Base-by-base conservation (phyloP, 768 basidiomycete genomes). In the Epithele typhae region DNA sequence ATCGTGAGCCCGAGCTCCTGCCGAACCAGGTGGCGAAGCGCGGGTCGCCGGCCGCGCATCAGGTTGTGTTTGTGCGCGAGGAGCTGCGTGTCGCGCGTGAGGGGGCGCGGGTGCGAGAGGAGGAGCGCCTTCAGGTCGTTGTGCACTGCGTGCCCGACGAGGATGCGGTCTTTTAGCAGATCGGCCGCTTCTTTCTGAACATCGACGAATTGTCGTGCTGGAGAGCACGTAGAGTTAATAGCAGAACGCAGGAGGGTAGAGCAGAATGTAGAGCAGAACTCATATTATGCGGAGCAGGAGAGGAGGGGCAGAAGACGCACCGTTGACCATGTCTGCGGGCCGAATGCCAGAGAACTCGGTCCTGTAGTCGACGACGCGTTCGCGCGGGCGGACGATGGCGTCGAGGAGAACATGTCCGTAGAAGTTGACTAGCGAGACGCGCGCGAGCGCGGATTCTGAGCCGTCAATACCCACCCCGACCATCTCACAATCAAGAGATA, bases 401-500 rank as follows among this genome's bases (percentile, higher is more conserved):
- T 97, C 94, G 52, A 96, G 62, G 34, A 85, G 69, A 22, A 88
- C 72, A 1, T 75, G 81, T 0, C 95, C 95, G 49, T 89, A 71
- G 61, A 81, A 95, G 64, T 97, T 95, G 46, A 97, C 92, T 33
- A 96, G 61, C 41, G 87, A 89, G 52, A 95, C 88, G 25, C 94
- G 82, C 1, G 92, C 94, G 12, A 96, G 75, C 0, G 86, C 84
- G 0, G 88, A 92, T 61, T 95, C 91, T 3, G 65, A 66, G 18
- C 90, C 91, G 21, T 83, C 75, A n/a, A 80, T 74, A 1, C 92
- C 92, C n/a, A 95, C 78, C 4, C 93, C 93, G 10, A 98, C 94
- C 92, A 98, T 96, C 66, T 98, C 95, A 58, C 95, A 98, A 65
- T 99, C 95, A 23, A 99, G 70, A 0, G 92, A 82, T 35, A 96